Percentiles rank a stretch among this genome's conserved stretches.
Evolutionary conservation across 1,284 basidiomycete genomes (phyloP).

Genomic region (Malassezia globosa): DNA sequence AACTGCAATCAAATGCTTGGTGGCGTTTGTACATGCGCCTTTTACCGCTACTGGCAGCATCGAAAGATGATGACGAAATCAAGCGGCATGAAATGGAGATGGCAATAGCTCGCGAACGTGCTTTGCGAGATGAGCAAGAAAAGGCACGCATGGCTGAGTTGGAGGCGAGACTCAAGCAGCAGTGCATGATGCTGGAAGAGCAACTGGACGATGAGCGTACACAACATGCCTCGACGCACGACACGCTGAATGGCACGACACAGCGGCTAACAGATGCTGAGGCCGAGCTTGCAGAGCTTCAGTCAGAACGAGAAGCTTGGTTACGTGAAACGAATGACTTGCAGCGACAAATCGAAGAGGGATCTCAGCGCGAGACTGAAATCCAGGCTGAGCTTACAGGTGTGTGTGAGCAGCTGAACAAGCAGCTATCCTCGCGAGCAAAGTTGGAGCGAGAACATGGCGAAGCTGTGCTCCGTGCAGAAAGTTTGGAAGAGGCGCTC

Average conservation of each 20-base stretch:
- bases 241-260: conserved; percentile 68
- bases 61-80: conserved; percentile 82
- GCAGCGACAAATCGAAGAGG: conserved; percentile 16
- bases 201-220: conserved; percentile 66
- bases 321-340: conserved; percentile 58
- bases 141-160: conserved; percentile 33
- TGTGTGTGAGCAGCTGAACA: conserved; percentile 39
- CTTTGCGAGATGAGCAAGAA: conserved; percentile 40
- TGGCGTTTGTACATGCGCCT: conserved; percentile 94
- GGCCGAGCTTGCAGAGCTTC: conserved; percentile 59
- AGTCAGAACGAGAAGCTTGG: conserved; percentile 68
- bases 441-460: conserved; percentile 41
- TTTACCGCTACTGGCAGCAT: conserved; percentile 80
- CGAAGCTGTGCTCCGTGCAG: conserved; percentile 41
- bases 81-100: conserved; percentile 78
- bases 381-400: neutral
- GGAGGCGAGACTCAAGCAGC: conserved; percentile 58
- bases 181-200: conserved; percentile 66
- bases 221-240: conserved; percentile 68
- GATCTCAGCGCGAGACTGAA: conserved; percentile 11
- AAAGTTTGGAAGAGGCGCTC: conserved; percentile 3
- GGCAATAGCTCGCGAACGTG: conserved; percentile 50
- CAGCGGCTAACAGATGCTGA: conserved; percentile 64
- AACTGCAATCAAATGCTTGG: conserved; percentile 92
- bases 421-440: conserved; percentile 21